phyloP scores from a whole-genome alignment of 2,329 filamentous ascomycete genomes.

The Diaporthe australafricana region DNA sequence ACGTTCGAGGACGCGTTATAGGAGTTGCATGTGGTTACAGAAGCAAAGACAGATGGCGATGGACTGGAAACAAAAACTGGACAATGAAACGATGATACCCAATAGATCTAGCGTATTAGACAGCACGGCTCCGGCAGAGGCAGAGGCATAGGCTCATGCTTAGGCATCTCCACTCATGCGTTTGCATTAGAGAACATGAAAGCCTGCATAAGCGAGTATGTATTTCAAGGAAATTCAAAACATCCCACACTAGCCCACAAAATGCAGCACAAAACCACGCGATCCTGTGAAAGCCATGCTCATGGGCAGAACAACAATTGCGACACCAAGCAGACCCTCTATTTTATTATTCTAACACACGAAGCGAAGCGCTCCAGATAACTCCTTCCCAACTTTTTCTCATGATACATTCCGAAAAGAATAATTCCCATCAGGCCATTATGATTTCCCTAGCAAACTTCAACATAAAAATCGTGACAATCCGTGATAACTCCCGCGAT shows the following conservation, averaged over 20 bases:
- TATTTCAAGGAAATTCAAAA: not conserved
- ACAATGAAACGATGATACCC: slow-evolving; percentile 7
- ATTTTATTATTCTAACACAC: slow-evolving; percentile 14
- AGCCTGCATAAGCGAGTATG: not conserved
- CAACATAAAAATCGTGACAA: not conserved
- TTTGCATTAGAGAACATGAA: not conserved
- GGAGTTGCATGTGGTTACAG: not conserved
- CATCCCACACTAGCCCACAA: not conserved
- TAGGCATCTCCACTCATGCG: not conserved
- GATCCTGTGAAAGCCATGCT: not conserved
- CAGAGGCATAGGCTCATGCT: not conserved
- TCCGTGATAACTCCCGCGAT: slow-evolving; percentile 5
- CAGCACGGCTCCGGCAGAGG: not conserved
- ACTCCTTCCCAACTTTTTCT: not conserved
- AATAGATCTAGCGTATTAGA: slow-evolving; percentile 20
- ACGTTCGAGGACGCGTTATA: not conserved
- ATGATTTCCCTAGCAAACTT: not conserved
- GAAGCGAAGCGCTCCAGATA: not conserved
- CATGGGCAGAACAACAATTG: not conserved
- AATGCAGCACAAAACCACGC: not conserved
- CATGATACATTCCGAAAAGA: not conserved
- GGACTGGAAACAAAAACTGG: not conserved
- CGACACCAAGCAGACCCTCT: not conserved
- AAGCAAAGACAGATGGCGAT: not conserved
- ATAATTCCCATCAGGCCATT: slow-evolving; percentile 1